These are phyloP conservation scores for Nakazawaea ernobii DNA, from an alignment of 805 yeast genomes.

Conservation along the genomic window DNA sequence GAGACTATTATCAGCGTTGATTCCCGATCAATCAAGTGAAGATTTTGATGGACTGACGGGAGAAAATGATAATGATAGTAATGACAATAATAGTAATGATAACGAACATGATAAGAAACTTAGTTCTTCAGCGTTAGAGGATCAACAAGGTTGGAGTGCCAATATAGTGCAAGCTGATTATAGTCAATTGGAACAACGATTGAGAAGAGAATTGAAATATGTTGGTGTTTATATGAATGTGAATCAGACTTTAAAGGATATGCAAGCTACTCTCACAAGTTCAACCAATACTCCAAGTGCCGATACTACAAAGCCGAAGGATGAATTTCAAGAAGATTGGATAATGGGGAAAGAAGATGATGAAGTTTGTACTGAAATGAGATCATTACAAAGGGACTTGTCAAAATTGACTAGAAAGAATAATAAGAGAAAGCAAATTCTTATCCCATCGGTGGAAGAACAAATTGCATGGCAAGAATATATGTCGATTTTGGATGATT, in stretches of 20 bases:
- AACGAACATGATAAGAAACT: conserved; percentile 16
- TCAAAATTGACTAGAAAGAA: conserved; percentile 57
- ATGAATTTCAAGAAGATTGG: conserved; percentile 59
- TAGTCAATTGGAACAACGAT: conserved; percentile 75
- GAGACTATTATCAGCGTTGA: conserved; percentile 74
- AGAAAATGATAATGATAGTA: conserved; percentile 14
- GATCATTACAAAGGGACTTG: conserved; percentile 66
- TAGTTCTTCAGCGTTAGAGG: conserved; percentile 25
- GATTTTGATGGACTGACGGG: conserved; percentile 13
- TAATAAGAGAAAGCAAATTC: conserved; percentile 54
- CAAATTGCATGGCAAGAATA: conserved; percentile 95
- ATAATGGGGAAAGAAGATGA: conserved; percentile 81
- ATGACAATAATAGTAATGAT: conserved; percentile 11
- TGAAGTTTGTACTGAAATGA: conserved; percentile 80
- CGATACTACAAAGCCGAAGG: conserved; percentile 17
- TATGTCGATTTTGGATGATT: conserved; percentile 80
- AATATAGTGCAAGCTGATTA: conserved; percentile 54
- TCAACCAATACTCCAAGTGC: background rate
- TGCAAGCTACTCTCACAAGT: conserved; percentile 22
- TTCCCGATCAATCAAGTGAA: conserved; percentile 35
- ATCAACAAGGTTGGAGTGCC: conserved; percentile 43
- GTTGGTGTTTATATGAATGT: conserved; percentile 84
- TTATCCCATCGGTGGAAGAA: conserved; percentile 74
- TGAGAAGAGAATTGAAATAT: conserved; percentile 80
- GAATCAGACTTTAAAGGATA: conserved; percentile 30